phyloP scores from a whole-genome alignment of 108 stramenopile genomes.

The Pseudonitzschia pungens region DNA sequence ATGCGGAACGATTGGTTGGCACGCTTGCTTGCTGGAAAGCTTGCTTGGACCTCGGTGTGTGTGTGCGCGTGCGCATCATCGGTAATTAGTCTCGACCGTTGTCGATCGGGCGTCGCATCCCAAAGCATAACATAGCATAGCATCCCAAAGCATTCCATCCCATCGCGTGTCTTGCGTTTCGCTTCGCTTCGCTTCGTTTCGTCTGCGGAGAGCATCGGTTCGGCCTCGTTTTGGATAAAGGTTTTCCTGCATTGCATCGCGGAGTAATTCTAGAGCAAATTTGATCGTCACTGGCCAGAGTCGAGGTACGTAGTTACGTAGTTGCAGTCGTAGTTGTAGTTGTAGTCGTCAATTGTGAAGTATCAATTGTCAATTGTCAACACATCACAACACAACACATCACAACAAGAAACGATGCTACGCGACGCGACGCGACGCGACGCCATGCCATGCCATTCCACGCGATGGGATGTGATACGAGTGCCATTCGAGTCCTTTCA shows the following conservation, averaged over 20 bases:
- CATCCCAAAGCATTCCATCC: background rate
- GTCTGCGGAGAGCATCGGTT: background rate
- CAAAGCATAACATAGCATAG: background rate
- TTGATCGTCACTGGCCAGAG: background rate
- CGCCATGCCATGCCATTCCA: background rate
- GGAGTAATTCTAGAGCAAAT: slow-evolving; percentile 11
- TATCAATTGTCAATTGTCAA: too few relatives aligned
- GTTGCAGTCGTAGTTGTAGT: background rate
- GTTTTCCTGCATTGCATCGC: slow-evolving; percentile 5
- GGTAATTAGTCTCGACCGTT: too few relatives aligned
- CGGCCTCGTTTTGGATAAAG: slow-evolving; percentile 13
- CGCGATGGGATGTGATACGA: background rate
- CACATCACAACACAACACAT: too few relatives aligned
- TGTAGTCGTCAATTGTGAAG: too few relatives aligned
- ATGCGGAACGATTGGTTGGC: too few relatives aligned
- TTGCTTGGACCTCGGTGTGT: too few relatives aligned
- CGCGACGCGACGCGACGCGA: background rate
- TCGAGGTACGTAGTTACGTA: too few relatives aligned
- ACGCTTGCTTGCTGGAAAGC: background rate
- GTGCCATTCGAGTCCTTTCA: too few relatives aligned
- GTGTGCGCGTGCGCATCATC: too few relatives aligned
- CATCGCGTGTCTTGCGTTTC: background rate
- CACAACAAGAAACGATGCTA: background rate
- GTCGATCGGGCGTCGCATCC: too few relatives aligned
- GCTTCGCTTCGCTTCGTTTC: too few relatives aligned